phyloP scores from a whole-genome alignment of 2,329 filamentous ascomycete species.

The Emmonsiellopsis sp. region DNA sequence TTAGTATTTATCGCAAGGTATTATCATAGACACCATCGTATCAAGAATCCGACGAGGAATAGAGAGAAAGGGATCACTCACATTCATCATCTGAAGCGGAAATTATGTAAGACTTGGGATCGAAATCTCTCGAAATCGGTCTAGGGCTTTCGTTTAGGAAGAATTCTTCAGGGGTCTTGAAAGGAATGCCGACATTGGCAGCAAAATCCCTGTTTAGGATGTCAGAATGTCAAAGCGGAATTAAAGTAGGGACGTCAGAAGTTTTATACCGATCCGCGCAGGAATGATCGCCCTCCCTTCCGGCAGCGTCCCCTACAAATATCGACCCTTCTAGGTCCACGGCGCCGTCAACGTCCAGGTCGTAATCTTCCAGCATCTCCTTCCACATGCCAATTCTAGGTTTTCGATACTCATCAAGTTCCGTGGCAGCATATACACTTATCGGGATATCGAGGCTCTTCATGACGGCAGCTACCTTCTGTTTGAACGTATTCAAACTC shows the following conservation, averaged over 20 bases:
- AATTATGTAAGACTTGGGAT: constrained; percentile 51
- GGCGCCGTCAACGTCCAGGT: constrained; percentile 37
- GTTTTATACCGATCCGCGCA: constrained; percentile 45
- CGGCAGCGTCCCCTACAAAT: constrained; percentile 82
- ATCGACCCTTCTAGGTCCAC: constrained; percentile 65
- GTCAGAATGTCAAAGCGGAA: constrained; percentile 9
- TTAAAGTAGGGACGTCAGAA: constrained; percentile 5
- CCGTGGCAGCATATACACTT: constrained; percentile 77
- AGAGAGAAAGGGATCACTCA: constrained; percentile 15
- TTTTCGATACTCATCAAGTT: constrained; percentile 73
- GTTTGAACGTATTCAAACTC: constrained; percentile 70
- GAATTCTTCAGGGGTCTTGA: constrained; percentile 84
- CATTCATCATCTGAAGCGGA: constrained; percentile 21
- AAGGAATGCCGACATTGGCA: constrained; percentile 69
- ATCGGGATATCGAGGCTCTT: constrained; percentile 60
- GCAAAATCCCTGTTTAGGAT: constrained; percentile 60
- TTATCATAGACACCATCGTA: background rate
- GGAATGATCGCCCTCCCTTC: constrained; percentile 47
- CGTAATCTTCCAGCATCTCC: constrained; percentile 53
- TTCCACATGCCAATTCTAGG: constrained; percentile 85
- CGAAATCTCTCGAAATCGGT: constrained; percentile 60
- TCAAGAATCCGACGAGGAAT: background rate
- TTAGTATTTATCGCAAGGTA: background rate
- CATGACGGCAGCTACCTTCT: constrained; percentile 63
- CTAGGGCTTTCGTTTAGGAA: constrained; percentile 62